These are phyloP conservation scores for Clausena lansium DNA, from an alignment of 345 rosid genomes.

Conservation along the genomic window DNA sequence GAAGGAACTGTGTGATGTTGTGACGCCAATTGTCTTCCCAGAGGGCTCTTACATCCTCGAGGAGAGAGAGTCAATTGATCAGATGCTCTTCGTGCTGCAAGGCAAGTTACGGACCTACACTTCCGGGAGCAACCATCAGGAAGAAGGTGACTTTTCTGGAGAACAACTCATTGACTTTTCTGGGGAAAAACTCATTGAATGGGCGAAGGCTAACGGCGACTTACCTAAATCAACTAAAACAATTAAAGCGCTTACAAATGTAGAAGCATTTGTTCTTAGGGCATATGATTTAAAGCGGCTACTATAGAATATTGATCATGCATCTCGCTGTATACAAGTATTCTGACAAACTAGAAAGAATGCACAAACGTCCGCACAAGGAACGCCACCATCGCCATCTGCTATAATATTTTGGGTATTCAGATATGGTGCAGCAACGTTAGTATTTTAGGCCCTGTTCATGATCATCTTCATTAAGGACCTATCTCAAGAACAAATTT, in stretches of 20 bases:
- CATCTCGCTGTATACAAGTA: not conserved
- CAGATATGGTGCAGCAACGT: not conserved
- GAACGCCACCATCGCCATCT: not conserved
- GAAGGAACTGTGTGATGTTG: not conserved
- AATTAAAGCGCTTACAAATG: constrained; percentile 57
- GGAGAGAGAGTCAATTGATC: not conserved
- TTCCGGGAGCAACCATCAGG: too few relatives aligned
- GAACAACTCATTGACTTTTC: constrained; percentile 84
- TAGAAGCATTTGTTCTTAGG: constrained; percentile 72
- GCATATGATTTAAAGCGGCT: constrained; percentile 59
- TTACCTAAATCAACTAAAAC: constrained; percentile 82
- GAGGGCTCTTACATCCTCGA: not conserved
- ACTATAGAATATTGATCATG: not conserved
- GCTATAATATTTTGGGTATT: not conserved
- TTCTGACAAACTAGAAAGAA: not conserved
- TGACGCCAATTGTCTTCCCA: not conserved
- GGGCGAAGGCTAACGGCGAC: constrained; percentile 74
- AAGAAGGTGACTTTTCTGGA: constrained; percentile 84
- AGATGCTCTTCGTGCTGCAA: not conserved
- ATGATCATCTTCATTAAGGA: too few relatives aligned
- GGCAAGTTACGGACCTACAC: not conserved
- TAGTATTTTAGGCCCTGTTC: not conserved
- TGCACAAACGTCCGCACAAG: not conserved
- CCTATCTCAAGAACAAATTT: not conserved
- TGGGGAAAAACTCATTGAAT: constrained; percentile 78